Evolutionary conservation across 257 asterid species (phyloP).

Genomic region (Solanum medicagineum): DNA sequence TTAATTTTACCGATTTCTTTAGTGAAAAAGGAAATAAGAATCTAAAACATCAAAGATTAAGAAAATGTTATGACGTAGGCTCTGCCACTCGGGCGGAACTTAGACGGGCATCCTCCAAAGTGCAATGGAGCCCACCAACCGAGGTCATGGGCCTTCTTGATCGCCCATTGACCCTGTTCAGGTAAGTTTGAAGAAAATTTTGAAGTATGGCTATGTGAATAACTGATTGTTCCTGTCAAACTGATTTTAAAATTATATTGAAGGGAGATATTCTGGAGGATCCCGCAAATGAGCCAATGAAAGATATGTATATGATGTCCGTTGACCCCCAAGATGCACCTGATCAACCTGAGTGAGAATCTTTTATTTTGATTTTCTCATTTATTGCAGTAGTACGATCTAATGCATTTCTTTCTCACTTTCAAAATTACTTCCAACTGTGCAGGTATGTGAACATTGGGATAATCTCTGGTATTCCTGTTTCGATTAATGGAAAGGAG

Average conservation of each 20-base stretch:
- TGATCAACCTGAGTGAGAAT: slow-evolving; percentile 66
- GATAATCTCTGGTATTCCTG: slow-evolving; percentile 63
- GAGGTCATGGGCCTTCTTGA: neutral
- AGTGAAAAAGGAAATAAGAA: neutral
- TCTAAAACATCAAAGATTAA: neutral
- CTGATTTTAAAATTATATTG: neutral
- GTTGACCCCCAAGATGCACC: slow-evolving; percentile 81
- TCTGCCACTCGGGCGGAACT: neutral
- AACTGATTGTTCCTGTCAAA: neutral
- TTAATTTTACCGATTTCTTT: neutral
- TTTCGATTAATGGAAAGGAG: slow-evolving; percentile 61
- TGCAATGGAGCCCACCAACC: neutral
- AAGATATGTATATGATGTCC: slow-evolving; percentile 92
- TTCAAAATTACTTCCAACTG: neutral
- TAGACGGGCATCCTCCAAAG: neutral
- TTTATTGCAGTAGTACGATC: neutral
- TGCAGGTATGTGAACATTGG: slow-evolving; percentile 70
- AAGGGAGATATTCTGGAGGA: slow-evolving; percentile 93
- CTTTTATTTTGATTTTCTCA: neutral
- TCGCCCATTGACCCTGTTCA: neutral
- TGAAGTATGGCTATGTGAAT: neutral
- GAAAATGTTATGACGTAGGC: neutral
- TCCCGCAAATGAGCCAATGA: slow-evolving; percentile 85
- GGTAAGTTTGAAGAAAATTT: neutral
- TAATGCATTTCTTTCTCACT: neutral